Conservation (phyloP, 176 grass and related monocot species). For the Ensete ventricosum region DNA sequence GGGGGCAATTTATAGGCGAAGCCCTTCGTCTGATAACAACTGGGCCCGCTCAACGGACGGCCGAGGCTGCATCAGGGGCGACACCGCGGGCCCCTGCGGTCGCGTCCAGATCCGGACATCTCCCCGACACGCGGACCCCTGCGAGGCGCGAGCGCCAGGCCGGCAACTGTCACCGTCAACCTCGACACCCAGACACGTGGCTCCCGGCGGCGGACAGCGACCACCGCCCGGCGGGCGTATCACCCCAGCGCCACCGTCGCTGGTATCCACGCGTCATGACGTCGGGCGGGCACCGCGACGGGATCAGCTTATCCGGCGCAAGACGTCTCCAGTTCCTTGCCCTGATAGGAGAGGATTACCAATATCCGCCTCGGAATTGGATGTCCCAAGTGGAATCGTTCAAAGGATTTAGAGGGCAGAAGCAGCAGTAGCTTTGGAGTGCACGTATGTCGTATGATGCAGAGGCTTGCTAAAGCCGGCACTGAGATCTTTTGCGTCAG, state of each 20-base stretch:
- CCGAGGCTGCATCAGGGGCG: not conserved
- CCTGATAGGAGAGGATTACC: not conserved
- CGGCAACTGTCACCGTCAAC: slow-evolving; percentile 16
- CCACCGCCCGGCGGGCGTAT: slow-evolving; percentile 1
- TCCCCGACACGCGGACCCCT: slow-evolving; percentile 34
- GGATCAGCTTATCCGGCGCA: not conserved
- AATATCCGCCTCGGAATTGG: not conserved
- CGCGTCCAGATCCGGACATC: slow-evolving; percentile 30
- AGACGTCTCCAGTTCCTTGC: not conserved
- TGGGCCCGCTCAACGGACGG: not conserved
- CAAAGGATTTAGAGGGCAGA: not conserved
- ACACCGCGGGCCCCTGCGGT: slow-evolving; percentile 50
- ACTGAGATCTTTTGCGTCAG: no score
- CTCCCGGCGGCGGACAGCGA: slow-evolving; percentile 9
- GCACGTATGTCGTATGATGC: slow-evolving; percentile 3
- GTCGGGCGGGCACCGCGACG: not conserved
- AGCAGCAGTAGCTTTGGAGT: not conserved
- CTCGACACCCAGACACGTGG: slow-evolving; percentile 28
- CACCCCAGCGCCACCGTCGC: not conserved
- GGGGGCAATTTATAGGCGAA: slow-evolving; percentile 1
- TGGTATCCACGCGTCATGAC: not conserved
- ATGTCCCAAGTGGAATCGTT: not conserved
- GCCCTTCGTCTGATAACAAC: not conserved
- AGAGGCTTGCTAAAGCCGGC: no score
- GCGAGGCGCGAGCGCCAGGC: slow-evolving; percentile 17